Base-by-base conservation (phyloP, 768 basidiomycete species). In the Xerocomus potaroensis region DNA sequence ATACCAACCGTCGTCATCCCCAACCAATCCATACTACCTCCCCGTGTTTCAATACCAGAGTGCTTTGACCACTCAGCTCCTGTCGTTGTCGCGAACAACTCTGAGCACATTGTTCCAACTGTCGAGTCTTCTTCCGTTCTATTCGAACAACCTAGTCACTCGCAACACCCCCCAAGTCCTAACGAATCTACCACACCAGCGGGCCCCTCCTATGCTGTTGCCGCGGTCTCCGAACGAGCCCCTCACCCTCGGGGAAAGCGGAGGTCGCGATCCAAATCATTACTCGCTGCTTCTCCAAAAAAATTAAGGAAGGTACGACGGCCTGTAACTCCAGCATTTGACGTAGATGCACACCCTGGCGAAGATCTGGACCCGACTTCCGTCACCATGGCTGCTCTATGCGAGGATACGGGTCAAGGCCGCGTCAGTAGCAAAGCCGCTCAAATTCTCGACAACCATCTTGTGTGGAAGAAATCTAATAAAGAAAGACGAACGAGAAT, bases 281-380 rank as follows among this genome's bases (percentile, higher is more conserved):
- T 31, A 14, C 35, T 57, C 23, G 42, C 49, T 18, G 41, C 54
- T 8, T 42, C 45, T 26, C 36, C 61, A 2, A 69, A 73, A 37
- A 76, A 72, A 56, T 59, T 63, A 19, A 62, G 62, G 21, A 65
- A 63, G 34, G 19, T 42, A 6, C 70, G 77, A 16, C 72, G 69
- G 30, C 74, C 77, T 3, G 76, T 79, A 8, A 67, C 76, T 7
- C 79, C 81, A 14, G 73, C 70, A 1, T 83, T 78, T 50, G 79
- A 83, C 59, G 69, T 75, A 21, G 70, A 74, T 43, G 80, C 78
- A 0, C 77, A 79, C 59, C 82, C 84, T 5, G 87, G 87, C 18
- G 86, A 87, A 58, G 82, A 85, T 27, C 67, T 91, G 38, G 88
- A 91, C 54, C 88, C 88, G n/a, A 90, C 87, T 0, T 70, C 78